A percentile compares a stretch with the other conserved stretches of the same genome.
Conservation (phyloP, 2,329 filamentous ascomycete genomes). For the Boeremia exigua region DNA sequence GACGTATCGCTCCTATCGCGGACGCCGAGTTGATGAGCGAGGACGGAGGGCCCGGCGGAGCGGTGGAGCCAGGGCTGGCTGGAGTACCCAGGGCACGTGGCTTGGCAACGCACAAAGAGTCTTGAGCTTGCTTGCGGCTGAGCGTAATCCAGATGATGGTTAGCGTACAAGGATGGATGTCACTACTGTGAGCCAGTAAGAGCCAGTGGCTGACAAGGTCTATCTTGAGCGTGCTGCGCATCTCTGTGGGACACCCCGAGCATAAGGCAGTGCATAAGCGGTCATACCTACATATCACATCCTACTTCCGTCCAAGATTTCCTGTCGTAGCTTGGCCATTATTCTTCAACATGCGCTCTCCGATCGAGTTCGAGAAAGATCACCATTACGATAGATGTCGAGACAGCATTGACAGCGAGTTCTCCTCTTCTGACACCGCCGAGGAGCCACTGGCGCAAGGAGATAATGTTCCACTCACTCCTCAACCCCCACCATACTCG, state of each 20-base stretch:
- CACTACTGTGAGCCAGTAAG: conserved; percentile 8
- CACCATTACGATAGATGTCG: conserved; percentile 28
- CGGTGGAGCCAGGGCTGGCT: conserved; percentile 18
- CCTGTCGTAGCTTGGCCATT: conserved; percentile 7
- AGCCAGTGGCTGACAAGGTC: conserved; percentile 13
- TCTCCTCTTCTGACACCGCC: conserved; percentile 21
- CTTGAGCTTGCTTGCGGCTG: conserved; percentile 19
- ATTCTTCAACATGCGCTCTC: conserved; percentile 27
- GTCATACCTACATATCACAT: conserved; percentile 17
- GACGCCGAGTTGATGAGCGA: neutral
- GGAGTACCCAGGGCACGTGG: conserved; percentile 15
- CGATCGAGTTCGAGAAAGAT: conserved; percentile 33
- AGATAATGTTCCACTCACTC: conserved; percentile 7
- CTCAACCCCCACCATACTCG: conserved; percentile 41
- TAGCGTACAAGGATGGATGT: conserved; percentile 18
- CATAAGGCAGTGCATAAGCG: conserved; percentile 21
- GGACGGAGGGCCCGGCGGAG: conserved; percentile 4
- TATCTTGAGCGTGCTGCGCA: conserved; percentile 8
- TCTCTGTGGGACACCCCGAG: conserved; percentile 22
- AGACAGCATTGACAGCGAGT: conserved; percentile 32
- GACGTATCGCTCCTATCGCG: neutral
- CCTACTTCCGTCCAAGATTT: conserved; percentile 21
- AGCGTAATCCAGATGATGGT: conserved; percentile 25
- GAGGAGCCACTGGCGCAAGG: conserved; percentile 17
- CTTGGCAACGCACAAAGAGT: conserved; percentile 19